phyloP scores from a whole-genome alignment of 208 protist genomes.

The Paratrypanosoma confusum region DNA sequence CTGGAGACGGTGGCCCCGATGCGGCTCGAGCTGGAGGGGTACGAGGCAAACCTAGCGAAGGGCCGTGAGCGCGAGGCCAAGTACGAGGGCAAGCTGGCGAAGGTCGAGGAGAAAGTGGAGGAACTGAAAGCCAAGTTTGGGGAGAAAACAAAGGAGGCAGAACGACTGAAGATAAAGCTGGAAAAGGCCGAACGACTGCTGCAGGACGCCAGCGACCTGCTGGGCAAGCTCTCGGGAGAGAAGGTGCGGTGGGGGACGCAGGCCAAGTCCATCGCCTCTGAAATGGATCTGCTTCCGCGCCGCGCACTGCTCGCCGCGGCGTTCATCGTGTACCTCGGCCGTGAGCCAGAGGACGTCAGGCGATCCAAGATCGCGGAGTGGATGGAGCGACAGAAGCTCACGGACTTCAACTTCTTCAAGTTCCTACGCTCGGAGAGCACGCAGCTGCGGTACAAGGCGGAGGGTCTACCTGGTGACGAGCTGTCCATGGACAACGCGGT shows the following conservation, averaged over 20 bases:
- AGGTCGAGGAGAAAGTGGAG: slow-evolving; percentile 90
- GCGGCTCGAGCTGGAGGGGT: slow-evolving; percentile 67
- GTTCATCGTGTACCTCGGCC: slow-evolving; percentile 92
- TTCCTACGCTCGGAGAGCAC: slow-evolving; percentile 94
- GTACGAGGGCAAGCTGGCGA: slow-evolving; percentile 75
- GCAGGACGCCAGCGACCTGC: slow-evolving; percentile 80
- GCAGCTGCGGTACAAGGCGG: slow-evolving; percentile 91
- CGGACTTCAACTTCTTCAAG: slow-evolving; percentile 82
- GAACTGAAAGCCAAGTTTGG: slow-evolving; percentile 88
- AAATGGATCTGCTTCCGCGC: slow-evolving; percentile 69
- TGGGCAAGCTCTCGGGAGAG: slow-evolving; percentile 93
- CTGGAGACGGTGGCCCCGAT: slow-evolving; percentile 89
- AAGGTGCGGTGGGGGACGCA: slow-evolving; percentile 90
- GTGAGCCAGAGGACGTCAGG: slow-evolving; percentile 83
- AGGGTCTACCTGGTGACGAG: slow-evolving; percentile 93
- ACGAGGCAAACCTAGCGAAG: slow-evolving; percentile 69
- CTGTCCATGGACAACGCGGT: slow-evolving; percentile 98
- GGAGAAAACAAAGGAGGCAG: slow-evolving; percentile 91
- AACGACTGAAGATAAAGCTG: slow-evolving; percentile 77
- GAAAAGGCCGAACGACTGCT: slow-evolving; percentile 87
- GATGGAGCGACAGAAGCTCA: slow-evolving; percentile 63
- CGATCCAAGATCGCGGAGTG: slow-evolving; percentile 57
- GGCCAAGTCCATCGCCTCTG: slow-evolving; percentile 53
- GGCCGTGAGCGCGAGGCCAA: slow-evolving; percentile 82
- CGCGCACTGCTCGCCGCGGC: slow-evolving; percentile 80